phyloP scores from a whole-genome alignment of 192 early-diverging fungal species.

The Dimargaris xerosporica region DNA sequence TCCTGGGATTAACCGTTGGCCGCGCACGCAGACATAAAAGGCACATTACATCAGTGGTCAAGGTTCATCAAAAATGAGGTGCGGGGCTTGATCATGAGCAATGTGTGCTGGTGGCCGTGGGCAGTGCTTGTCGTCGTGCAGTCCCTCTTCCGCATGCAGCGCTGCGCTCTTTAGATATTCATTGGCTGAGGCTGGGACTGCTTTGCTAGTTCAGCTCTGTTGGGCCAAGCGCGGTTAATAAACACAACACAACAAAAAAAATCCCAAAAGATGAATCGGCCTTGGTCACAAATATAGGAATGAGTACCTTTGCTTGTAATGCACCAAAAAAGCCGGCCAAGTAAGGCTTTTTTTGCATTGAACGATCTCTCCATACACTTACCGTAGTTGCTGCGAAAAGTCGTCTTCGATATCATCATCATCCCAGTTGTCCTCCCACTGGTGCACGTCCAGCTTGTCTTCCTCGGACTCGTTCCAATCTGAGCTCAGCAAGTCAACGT shows the following conservation, averaged over 20 bases:
- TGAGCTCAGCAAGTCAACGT: conserved; percentile 22
- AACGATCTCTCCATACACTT: neutral
- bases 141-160: too few relatives aligned
- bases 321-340: neutral
- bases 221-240: neutral
- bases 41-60: too few relatives aligned
- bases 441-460: conserved; percentile 43
- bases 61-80: too few relatives aligned
- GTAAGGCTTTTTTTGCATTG: neutral
- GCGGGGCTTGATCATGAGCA: too few relatives aligned
- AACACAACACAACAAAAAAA: neutral
- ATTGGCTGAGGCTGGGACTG: conserved; percentile 8
- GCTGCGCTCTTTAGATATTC: conserved; percentile 10
- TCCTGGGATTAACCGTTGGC: too few relatives aligned
- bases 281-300: neutral
- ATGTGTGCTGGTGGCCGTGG: too few relatives aligned
- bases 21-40: too few relatives aligned
- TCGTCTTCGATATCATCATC: conserved; percentile 82
- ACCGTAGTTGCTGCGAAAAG: conserved; percentile 71
- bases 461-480: conserved; percentile 73
- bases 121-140: too few relatives aligned
- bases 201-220: conserved; percentile 5
- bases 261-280: neutral
- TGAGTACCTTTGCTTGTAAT: neutral
- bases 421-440: conserved; percentile 86